Base-by-base conservation (phyloP, 345 rosid genomes). In the Salix arbutifolia region DNA sequence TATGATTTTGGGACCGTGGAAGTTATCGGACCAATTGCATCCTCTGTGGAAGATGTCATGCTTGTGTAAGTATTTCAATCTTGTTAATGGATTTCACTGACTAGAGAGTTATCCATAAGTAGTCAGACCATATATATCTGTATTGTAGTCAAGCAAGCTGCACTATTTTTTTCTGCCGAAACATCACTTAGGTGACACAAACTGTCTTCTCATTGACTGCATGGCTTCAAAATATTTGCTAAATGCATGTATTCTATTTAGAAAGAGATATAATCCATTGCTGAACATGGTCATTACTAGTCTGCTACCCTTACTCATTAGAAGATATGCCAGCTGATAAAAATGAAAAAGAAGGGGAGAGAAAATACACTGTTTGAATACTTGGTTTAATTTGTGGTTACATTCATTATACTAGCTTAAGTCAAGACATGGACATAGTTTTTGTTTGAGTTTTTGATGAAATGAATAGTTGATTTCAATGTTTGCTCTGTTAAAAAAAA, bases 1-100 rank as follows among this genome's bases (percentile, higher is more conserved):
- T 90, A 93, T 65, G 91, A 60, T 83, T 78, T 84, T 67, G 98
- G 95, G 70, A 91, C 98, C 60, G 97, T 94, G 79, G 95, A 85
- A 78, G 85, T 94, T 70, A 94, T 88, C 76, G 97, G 98, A 84
- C 97, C 98, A 37, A 83, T 94, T 83, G 84, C 97, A 70, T 90
- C 97, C 75, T 85, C 93, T 16, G 84, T 91, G 78, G 97, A 91
- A 86, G 98, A 94, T 87, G 84, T 85, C 83, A 77, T 86, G 70
- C 83, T 94, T 30, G 91, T 94, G 98, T 93, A 85, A 90, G 94
- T 83, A 82, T 75, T 69, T 75, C 42, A 42, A 48, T 42, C 35
- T 26, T 62, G 35, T n/a, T 10, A 40, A 62, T 46, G 52, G 18
- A 46, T 46, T 46, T 4, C 62, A 4, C 28, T 60, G 13, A 21